Evolutionary conservation across 2,329 filamentous ascomycete genomes (phyloP).

Genomic region (Paracoccidioides lutzii): DNA sequence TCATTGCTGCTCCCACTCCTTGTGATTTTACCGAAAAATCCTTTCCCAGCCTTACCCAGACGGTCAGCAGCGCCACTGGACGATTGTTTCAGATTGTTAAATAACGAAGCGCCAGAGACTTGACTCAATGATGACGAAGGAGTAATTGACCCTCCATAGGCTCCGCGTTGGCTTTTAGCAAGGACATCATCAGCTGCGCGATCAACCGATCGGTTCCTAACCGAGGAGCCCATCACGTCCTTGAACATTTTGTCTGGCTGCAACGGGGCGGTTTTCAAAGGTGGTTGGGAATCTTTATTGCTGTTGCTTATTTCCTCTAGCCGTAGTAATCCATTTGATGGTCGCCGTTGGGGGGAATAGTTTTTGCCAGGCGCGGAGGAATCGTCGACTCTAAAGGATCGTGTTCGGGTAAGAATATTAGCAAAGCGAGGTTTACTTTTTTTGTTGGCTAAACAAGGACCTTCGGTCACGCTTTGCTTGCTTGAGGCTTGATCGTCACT

Average conservation of each 20-base stretch:
- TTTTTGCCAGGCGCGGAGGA: conserved; percentile 18
- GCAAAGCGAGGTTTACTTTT: conserved; percentile 35
- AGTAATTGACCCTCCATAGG: conserved; percentile 28
- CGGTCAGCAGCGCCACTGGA: conserved; percentile 62
- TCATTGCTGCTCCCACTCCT: conserved; percentile 55
- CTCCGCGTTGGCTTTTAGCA: conserved; percentile 19
- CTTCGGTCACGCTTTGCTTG: conserved; percentile 14
- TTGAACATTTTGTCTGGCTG: conserved; percentile 55
- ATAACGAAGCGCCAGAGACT: conserved; percentile 43
- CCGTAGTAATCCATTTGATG: conserved; percentile 28
- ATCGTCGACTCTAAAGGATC: conserved; percentile 34
- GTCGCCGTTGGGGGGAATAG: conserved; percentile 21
- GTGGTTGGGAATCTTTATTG: conserved; percentile 25
- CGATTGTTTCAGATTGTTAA: conserved; percentile 60
- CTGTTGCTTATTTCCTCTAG: conserved; percentile 23
- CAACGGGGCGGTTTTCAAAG: conserved; percentile 51
- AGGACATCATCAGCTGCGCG: conserved; percentile 30
- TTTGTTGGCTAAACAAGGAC: conserved; percentile 19
- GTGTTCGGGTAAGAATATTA: conserved; percentile 32
- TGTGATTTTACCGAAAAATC: conserved; percentile 65
- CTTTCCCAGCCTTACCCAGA: conserved; percentile 60
- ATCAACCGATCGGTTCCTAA: conserved; percentile 62
- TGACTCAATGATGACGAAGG: conserved; percentile 35
- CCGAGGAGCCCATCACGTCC: conserved; percentile 51
- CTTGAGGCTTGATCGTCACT: conserved; percentile 8